Conservation (phyloP, 371 early-diverging fungal species). For the Lichtheimia hyalospora region DNA sequence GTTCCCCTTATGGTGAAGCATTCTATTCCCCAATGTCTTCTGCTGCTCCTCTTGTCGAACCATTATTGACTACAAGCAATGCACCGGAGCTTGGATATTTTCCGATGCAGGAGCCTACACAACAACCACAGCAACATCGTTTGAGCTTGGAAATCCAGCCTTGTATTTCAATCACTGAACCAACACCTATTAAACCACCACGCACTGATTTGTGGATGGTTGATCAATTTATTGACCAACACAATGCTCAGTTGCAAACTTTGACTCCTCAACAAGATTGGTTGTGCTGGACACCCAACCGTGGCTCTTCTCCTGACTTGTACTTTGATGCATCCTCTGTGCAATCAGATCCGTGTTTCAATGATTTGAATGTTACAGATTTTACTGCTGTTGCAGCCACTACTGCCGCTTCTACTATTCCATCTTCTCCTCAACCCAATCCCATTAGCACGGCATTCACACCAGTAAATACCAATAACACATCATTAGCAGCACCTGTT, state of each 20-base stretch:
- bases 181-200: constrained; percentile 18
- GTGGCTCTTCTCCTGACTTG: constrained; percentile 13
- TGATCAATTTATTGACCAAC: constrained; percentile 19
- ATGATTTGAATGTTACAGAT: neutral
- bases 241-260: constrained; percentile 8
- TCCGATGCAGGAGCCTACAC: neutral
- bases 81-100: no score
- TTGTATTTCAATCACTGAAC: constrained; percentile 26
- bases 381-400: constrained; percentile 4
- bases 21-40: neutral
- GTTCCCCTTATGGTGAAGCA: neutral
- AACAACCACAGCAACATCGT: constrained; percentile 3
- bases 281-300: constrained; percentile 15
- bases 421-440: neutral
- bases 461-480: no score
- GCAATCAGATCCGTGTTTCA: constrained; percentile 2
- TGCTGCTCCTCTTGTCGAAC: neutral
- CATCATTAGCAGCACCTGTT: neutral
- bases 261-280: constrained; percentile 8
- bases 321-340: constrained; percentile 14
- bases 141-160: constrained; percentile 26
- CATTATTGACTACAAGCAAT: neutral
- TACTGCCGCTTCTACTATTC: neutral
- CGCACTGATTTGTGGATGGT: constrained; percentile 14
- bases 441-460: no score